Base-by-base conservation (phyloP, 106 monocot species). In the Narthecium ossifragum region DNA sequence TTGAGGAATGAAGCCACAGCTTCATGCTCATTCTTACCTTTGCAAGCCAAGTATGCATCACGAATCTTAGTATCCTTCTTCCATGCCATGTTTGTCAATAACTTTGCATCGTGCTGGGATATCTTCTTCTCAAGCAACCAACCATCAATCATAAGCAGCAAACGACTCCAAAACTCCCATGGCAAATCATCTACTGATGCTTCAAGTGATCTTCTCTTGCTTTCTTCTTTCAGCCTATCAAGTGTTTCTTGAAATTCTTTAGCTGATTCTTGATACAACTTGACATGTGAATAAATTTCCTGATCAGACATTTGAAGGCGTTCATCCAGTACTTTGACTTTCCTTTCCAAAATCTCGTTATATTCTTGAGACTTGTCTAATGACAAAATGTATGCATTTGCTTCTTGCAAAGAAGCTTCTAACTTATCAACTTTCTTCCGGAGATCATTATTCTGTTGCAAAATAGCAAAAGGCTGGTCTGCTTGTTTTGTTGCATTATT, bases 91-190 rank as follows among this genome's bases (percentile, higher is more conserved):
- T 89, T 77, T 68, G 88, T 79, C 45, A 93, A 62, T 31, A 77
- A 39, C 34, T 70, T 75, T 55, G 82, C 88, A 80, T 82, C 80
- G 55, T 57, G 58, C 6, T 48, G 25, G 26, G 85, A 85, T 62
- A 93, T 77, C 70, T 80, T 93, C 76, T 93, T 93, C 65, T 93
- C 88, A 70, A 93, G 82, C 18, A 85, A 78, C 88, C 82, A 93
- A 34, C 79, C 70, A 67, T 93, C 93, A 70, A 93, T 48, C 30
- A 61, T 67, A 34, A 93, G 77, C 52, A 79, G 57, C 31, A 93
- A 71, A 30, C 29, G 66, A 65, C 93, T 93, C 93, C 93, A 93
- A 39, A 93, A 82, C 33, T 75, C 77, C 69, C 58, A 72, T 24
- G 93, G 74, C 82, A 85, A 73, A 69, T 83, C 74, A 34, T 88